These are phyloP conservation scores for Penstemon davidsonii DNA, from an alignment of 257 asterid species.

Conservation along the genomic window DNA sequence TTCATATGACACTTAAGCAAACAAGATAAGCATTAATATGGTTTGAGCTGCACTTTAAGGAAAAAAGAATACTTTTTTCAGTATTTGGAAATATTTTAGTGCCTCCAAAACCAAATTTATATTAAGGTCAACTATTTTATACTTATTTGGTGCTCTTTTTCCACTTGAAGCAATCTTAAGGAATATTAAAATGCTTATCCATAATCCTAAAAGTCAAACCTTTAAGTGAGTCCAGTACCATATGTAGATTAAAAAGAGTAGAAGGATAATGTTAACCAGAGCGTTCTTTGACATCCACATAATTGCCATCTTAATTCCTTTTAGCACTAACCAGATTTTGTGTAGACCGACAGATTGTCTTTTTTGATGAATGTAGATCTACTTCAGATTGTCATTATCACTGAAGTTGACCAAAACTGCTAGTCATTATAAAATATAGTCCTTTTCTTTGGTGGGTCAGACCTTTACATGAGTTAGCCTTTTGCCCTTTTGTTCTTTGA, in stretches of 20 bases:
- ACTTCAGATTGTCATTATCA: conserved; percentile 5
- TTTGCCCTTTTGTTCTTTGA: not conserved
- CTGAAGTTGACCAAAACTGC: conserved; percentile 24
- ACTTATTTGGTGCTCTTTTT: conserved; percentile 31
- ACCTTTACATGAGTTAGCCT: not conserved
- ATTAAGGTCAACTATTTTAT: conserved; percentile 18
- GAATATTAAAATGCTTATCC: conserved; percentile 34
- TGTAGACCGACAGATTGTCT: not conserved
- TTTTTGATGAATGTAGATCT: too few relatives aligned
- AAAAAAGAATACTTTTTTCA: conserved; percentile 22
- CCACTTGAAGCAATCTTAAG: conserved; percentile 26
- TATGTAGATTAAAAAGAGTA: conserved; percentile 11
- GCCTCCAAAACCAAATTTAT: conserved; percentile 32
- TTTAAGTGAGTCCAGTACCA: conserved; percentile 15
- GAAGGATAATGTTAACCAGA: conserved; percentile 26
- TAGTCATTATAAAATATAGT: not conserved
- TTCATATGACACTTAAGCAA: conserved; percentile 23
- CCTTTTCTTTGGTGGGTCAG: conserved; percentile 20
- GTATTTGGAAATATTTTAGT: conserved; percentile 33
- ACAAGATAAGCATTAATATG: conserved; percentile 29
- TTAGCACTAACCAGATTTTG: conserved; percentile 6
- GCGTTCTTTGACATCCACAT: conserved; percentile 21
- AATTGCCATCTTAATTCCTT: conserved; percentile 15
- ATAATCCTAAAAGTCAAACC: conserved; percentile 37
- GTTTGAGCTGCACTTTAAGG: conserved; percentile 9